Base-by-base conservation (phyloP, 2,329 filamentous ascomycete species). In the Drechslerella coelobrocha region DNA sequence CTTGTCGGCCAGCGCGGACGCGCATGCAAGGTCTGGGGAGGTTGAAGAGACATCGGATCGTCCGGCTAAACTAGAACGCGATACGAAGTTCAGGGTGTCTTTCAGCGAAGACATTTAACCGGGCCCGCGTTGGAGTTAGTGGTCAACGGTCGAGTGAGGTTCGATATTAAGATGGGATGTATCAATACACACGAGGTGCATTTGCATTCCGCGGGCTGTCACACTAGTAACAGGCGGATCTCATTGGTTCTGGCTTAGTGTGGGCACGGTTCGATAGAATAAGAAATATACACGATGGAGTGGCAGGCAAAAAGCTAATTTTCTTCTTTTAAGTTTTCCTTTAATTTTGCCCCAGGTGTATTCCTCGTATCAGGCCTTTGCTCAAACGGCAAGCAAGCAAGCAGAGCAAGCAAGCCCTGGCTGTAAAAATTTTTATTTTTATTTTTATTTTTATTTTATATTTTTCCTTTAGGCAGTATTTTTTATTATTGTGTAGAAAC, bases 11-110 rank as follows among this genome's bases (percentile, higher is more conserved):
- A 55, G 55, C 17, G 56, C 23, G 62, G 48, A 41, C n/a, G 51
- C 43, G 43, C 65, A 71, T 59, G 66, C 65, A 71, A 53, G 66
- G 66, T 63, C 66, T 56, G 23, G 66, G 65, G 47, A 56, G 50
- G 48, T 61, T 43, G 45, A 24, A 60, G 50, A 62, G 54, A 53
- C 60, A 61, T 63, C 61, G 59, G 66, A 71, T 71, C 66, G 66
- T 34, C 66, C 66, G 66, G 66, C 27, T 71, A 71, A 71, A 63
- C 23, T 53, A 45, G 27, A n/a, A 51, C 31, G 53, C 66, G 59
- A 71, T 63, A 71, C 66, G 66, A 71, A 71, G 47, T 9, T 39
- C 45, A 57, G 51, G 52, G 62, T 62, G 17, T 57, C 51, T 53
- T 45, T 50, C 9, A 12, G 12, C 19, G 48, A 51, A 31, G 21